A percentile compares a stretch with the other conserved stretches of the same genome.
phyloP scores from a whole-genome alignment of 805 yeast genomes.

The Jamesozyma piceae region DNA sequence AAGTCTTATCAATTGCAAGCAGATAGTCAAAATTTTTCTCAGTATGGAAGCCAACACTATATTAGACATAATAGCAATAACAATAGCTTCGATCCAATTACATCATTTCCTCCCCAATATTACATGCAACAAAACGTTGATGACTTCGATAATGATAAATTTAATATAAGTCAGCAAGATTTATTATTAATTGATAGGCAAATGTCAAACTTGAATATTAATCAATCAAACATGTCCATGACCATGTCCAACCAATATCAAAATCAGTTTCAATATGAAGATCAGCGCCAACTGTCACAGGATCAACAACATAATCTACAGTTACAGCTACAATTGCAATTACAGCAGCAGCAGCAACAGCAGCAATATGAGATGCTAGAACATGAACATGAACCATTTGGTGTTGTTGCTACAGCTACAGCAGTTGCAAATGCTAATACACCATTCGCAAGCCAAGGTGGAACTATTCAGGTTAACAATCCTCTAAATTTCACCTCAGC shows the following conservation, averaged over 20 bases:
- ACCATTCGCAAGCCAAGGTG: slow-evolving; percentile 1
- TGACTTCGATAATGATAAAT: neutral
- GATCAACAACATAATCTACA: neutral
- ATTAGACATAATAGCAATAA: neutral
- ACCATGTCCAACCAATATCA: neutral
- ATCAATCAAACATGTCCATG: neutral
- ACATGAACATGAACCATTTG: slow-evolving; percentile 2
- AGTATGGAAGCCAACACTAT: neutral
- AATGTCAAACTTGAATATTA: slow-evolving; percentile 1
- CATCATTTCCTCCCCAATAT: neutral
- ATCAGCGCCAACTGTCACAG: neutral
- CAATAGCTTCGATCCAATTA: neutral
- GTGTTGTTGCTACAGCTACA: slow-evolving; percentile 16
- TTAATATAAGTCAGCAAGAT: slow-evolving; percentile 1
- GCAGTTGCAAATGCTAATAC: slow-evolving; percentile 21
- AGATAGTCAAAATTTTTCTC: neutral
- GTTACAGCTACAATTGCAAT: neutral
- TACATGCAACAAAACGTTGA: neutral
- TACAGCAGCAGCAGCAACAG: neutral
- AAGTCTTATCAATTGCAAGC: neutral
- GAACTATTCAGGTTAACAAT: slow-evolving; percentile 12
- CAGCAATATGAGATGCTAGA: slow-evolving; percentile 3
- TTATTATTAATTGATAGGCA: neutral
- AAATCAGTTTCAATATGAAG: neutral
- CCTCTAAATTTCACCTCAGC: slow-evolving; percentile 35